Evolutionary conservation across 345 rosid species (phyloP), one percentile per base, ranked within the genome.

Genomic region (Lenwebbia sp.): DNA sequence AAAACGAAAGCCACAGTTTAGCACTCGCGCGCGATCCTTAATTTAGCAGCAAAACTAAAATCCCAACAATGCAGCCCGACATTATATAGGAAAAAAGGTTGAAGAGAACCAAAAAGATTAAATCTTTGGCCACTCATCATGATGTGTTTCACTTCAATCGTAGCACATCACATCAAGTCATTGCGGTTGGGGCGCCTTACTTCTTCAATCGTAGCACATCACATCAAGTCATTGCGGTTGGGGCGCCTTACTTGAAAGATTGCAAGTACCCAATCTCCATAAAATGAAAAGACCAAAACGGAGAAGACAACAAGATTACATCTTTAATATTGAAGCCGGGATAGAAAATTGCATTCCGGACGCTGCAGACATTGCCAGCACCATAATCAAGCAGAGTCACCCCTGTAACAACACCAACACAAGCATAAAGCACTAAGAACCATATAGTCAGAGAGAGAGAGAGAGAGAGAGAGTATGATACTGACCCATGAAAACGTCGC

Each of bases 371-470:
- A 87, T 97, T 97, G 83, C 98, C 98, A 65, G 98, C 99, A 23
- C 99, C 99, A 76, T 97, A 97, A 89, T 97, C 99, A 84, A 97
- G 98, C 93, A 97, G 85, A 49, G 96, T 96, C 86, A 97, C 99
- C 51, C 87, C 98, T 93, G 87, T 57, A 65, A 13, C 75, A 30
- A 54, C 62, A 89, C 40, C 83, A 41, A 65, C 54, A 21, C 60
- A 40, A 0, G 26, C 78, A 83, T 10, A 17, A 30, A 30, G 65
- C 6, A 21, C 30, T 11, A 3, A 62, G 54, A 28, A 23, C 25
- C 5, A 26, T 12, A 82, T 25, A 83, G n/a, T n/a, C 56, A 25
- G 75, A 4, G 40, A 10, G 56, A 2, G 15, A 85, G 84, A 58
- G 58, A 49, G 53, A 40, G 41, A 40, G 41, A 95, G 33, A 96